These are phyloP conservation scores for Pseudogymnoascus sp. DNA, from an alignment of 2,329 filamentous ascomycete genomes.

Conservation along the genomic window DNA sequence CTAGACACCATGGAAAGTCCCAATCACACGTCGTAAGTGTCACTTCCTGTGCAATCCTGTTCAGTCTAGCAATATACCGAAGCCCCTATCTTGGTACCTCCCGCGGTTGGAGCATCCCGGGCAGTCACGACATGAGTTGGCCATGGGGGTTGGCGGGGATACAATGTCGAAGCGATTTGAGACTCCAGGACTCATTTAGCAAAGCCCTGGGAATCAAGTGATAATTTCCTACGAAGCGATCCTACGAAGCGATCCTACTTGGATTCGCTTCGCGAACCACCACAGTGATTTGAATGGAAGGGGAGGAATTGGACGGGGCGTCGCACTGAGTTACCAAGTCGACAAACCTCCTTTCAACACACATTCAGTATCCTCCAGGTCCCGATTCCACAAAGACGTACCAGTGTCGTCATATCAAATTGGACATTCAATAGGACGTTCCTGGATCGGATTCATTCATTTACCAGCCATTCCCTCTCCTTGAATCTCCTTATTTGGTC, in stretches of 20 bases:
- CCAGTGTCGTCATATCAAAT: not conserved
- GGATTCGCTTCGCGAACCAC: not conserved
- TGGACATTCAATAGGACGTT: not conserved
- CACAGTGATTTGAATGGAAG: not conserved
- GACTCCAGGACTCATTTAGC: not conserved
- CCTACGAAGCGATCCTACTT: not conserved
- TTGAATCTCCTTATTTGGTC: not conserved
- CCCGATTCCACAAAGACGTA: not conserved
- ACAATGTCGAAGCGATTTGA: not conserved
- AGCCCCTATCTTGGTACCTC: not conserved
- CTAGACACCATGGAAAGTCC: slow-evolving; percentile 73
- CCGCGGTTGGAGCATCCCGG: not conserved
- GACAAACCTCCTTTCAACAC: not conserved
- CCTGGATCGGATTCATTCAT: not conserved
- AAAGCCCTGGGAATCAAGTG: slow-evolving; percentile 4
- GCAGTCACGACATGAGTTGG: not conserved
- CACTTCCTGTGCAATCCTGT: not conserved
- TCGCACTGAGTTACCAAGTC: not conserved
- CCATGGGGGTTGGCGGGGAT: not conserved
- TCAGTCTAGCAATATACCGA: not conserved
- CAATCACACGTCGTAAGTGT: slow-evolving; percentile 75
- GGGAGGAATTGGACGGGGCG: not conserved
- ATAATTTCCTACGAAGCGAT: not conserved
- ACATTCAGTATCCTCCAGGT: not conserved
- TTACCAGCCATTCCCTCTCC: not conserved